Conservation (phyloP, 73 alveolate genomes). For the Stentor roeselii region DNA sequence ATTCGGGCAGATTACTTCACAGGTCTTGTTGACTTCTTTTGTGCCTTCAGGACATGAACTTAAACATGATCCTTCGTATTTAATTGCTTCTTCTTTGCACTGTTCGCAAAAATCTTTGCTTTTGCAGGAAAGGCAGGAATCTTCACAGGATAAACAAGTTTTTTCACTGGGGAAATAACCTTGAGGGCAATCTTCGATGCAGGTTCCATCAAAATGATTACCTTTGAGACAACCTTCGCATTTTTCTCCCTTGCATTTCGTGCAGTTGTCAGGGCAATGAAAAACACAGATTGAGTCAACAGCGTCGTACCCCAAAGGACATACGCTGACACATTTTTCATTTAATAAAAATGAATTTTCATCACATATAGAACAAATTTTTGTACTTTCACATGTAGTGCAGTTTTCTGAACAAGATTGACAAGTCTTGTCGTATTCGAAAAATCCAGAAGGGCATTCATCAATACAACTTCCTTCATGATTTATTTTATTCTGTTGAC, state of each 20-base stretch:
- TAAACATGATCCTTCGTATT: neutral
- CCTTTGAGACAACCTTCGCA: neutral
- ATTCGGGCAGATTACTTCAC: neutral
- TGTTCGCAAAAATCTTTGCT: neutral
- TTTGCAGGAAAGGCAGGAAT: neutral
- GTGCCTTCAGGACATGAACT: neutral
- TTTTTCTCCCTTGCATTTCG: neutral
- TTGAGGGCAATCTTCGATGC: neutral
- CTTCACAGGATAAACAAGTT: neutral
- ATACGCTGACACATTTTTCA: neutral
- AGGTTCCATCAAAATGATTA: too few relatives aligned
- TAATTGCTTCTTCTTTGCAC: neutral
- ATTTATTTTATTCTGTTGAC: neutral
- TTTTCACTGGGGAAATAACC: neutral
- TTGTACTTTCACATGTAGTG: neutral
- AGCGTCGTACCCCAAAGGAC: neutral
- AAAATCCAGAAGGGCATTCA: neutral
- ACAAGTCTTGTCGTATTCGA: neutral
- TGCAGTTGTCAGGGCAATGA: neutral
- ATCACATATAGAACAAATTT: neutral
- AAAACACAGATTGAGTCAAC: neutral
- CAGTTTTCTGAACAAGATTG: neutral
- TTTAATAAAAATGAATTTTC: too few relatives aligned
- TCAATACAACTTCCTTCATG: neutral
- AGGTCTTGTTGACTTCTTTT: neutral